Evolutionary conservation across 768 basidiomycete species (phyloP).

Genomic region (Pulveroboletus sp.): DNA sequence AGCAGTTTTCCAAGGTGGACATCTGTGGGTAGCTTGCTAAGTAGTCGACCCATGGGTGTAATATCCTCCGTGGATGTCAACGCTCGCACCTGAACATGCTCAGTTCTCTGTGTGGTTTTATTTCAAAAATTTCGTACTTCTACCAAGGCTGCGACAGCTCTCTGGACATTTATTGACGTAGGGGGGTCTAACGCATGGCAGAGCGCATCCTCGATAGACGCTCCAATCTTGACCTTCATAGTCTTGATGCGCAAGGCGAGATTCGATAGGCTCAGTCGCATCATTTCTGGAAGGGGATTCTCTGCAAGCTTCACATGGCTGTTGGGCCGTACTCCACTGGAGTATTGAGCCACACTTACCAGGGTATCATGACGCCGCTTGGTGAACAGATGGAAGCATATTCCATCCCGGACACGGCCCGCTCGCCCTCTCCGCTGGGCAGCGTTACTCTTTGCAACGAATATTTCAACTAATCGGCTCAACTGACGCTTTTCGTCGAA

Average conservation of each 20-base stretch:
- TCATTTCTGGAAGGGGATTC: constrained; percentile 92
- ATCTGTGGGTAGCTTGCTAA: constrained; percentile 91
- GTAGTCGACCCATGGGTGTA: constrained; percentile 85
- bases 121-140: constrained; percentile 48
- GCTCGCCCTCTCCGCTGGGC: constrained; percentile 86
- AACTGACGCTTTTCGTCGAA: constrained; percentile 98
- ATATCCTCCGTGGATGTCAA: constrained; percentile 85
- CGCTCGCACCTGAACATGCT: constrained; percentile 62
- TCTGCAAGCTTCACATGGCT: constrained; percentile 62
- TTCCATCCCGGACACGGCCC: constrained; percentile 82
- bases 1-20: constrained; percentile 95
- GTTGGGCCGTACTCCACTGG: not conserved
- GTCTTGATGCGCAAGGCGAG: constrained; percentile 90
- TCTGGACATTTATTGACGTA: constrained; percentile 75
- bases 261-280: constrained; percentile 87
- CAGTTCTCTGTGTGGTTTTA: not conserved
- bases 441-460: constrained; percentile 87
- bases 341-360: constrained; percentile 33
- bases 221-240: constrained; percentile 81
- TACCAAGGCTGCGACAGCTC: constrained; percentile 85
- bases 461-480: constrained; percentile 87
- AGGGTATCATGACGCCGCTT: constrained; percentile 78
- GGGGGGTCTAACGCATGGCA: constrained; percentile 89
- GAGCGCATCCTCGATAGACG: constrained; percentile 86
- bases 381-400: constrained; percentile 96